Evolutionary conservation across 208 protist genomes (phyloP).

Genomic region (Blechomonas ayalai): DNA sequence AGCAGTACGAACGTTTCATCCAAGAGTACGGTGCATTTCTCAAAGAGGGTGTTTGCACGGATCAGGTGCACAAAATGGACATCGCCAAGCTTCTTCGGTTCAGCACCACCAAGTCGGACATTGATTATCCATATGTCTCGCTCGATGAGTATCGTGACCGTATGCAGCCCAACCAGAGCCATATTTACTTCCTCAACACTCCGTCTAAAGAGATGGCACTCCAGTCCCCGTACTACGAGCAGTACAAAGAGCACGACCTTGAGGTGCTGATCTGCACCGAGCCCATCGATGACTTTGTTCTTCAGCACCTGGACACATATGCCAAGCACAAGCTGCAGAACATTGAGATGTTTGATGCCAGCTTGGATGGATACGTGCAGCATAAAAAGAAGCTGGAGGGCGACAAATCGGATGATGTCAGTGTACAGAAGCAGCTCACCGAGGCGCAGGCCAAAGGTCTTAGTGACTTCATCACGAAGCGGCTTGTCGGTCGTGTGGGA

Average conservation of each 20-base stretch:
- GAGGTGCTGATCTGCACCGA: slow-evolving; percentile 94
- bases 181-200: slow-evolving; percentile 95
- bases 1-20: slow-evolving; percentile 92
- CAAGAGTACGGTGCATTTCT: slow-evolving; percentile 93
- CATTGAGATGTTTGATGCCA: slow-evolving; percentile 88
- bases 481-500: slow-evolving; percentile 77
- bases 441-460: slow-evolving; percentile 82
- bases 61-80: slow-evolving; percentile 93
- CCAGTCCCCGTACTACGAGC: slow-evolving; percentile 94
- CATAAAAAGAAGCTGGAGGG: slow-evolving; percentile 83
- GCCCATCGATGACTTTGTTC: slow-evolving; percentile 94
- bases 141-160: slow-evolving; percentile 95
- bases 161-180: slow-evolving; percentile 91
- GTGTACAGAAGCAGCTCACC: slow-evolving; percentile 81
- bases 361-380: slow-evolving; percentile 83
- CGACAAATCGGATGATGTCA: slow-evolving; percentile 75
- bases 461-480: slow-evolving; percentile 83
- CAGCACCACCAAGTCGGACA: slow-evolving; percentile 74
- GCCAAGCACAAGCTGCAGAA: slow-evolving; percentile 92
- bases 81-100: slow-evolving; percentile 92
- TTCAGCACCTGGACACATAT: slow-evolving; percentile 92
- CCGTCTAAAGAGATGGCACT: slow-evolving; percentile 85
- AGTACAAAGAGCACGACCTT: slow-evolving; percentile 92
- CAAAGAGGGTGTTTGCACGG: slow-evolving; percentile 95
- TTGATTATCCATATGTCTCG: slow-evolving; percentile 75